Evolutionary conservation across 129 eudicot genomes (phyloP).

Genomic region (Calendula officinalis): DNA sequence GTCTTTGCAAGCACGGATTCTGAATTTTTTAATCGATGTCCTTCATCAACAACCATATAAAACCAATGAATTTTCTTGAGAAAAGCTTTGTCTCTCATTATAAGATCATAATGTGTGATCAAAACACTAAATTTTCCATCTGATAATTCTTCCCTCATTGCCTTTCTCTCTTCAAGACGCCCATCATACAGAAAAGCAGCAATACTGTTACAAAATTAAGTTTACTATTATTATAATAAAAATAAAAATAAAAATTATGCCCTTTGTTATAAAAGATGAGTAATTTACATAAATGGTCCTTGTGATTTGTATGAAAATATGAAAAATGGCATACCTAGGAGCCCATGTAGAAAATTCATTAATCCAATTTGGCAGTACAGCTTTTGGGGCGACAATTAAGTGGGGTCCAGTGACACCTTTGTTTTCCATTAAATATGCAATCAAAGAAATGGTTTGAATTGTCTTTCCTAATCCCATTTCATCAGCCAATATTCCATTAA

Average conservation of each 20-base stretch:
- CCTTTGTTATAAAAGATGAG: too few species aligned
- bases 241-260: too few species aligned
- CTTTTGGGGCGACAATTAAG: conserved; percentile 93
- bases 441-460: conserved; percentile 81
- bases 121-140: conserved; percentile 88
- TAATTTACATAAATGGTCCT: too few species aligned
- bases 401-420: conserved; percentile 90
- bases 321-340: conserved; percentile 58
- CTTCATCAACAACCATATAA: conserved; percentile 98
- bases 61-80: conserved; percentile 86
- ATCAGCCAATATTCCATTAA: conserved; percentile 95
- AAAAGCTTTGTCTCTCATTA: conserved; percentile 87
- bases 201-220: conserved; percentile 56
- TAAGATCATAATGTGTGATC: conserved; percentile 92
- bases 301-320: not conserved
- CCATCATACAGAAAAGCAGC: conserved; percentile 86
- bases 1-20: conserved; percentile 94
- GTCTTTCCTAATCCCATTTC: conserved; percentile 99
- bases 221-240: too few species aligned
- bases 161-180: conserved; percentile 84
- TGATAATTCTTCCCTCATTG: conserved; percentile 74
- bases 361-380: conserved; percentile 91
- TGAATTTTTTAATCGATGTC: conserved; percentile 89
- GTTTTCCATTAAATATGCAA: conserved; percentile 84
- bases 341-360: conserved; percentile 87